These are phyloP conservation scores for Pseudonitzschia pungens DNA, from an alignment of 108 stramenopile genomes.

Conservation along the genomic window DNA sequence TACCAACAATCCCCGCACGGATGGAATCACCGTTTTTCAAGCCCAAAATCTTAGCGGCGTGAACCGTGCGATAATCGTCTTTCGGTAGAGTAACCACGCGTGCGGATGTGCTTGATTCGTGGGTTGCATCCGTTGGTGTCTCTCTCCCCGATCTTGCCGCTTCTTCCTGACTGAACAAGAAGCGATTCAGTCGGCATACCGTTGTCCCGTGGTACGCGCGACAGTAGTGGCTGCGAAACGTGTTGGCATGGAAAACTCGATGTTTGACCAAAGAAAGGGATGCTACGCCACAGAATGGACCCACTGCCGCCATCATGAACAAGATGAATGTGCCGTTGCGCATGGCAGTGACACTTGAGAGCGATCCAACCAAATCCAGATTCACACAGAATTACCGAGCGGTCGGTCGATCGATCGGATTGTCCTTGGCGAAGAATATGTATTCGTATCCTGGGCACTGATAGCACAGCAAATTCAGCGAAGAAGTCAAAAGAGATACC, in stretches of 20 bases:
- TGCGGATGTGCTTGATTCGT: neutral
- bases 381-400: neutral
- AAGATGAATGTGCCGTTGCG: neutral
- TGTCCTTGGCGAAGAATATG: neutral
- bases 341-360: neutral
- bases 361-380: neutral
- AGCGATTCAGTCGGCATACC: slow-evolving; percentile 57
- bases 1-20: slow-evolving; percentile 68
- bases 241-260: neutral
- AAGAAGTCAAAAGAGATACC: too few relatives aligned
- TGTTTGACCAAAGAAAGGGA: neutral
- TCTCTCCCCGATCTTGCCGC: slow-evolving; percentile 11
- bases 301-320: neutral
- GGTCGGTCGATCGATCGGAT: neutral
- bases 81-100: slow-evolving; percentile 50
- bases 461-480: too few relatives aligned
- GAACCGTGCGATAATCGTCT: slow-evolving; percentile 81
- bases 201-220: slow-evolving; percentile 29
- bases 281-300: slow-evolving; percentile 14
- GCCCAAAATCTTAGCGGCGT: slow-evolving; percentile 76
- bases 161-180: slow-evolving; percentile 67
- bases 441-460: neutral
- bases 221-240: neutral
- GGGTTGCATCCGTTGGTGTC: neutral
- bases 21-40: slow-evolving; percentile 68